phyloP scores from a whole-genome alignment of 768 basidiomycete genomes.

The Tremella fuciformis region DNA sequence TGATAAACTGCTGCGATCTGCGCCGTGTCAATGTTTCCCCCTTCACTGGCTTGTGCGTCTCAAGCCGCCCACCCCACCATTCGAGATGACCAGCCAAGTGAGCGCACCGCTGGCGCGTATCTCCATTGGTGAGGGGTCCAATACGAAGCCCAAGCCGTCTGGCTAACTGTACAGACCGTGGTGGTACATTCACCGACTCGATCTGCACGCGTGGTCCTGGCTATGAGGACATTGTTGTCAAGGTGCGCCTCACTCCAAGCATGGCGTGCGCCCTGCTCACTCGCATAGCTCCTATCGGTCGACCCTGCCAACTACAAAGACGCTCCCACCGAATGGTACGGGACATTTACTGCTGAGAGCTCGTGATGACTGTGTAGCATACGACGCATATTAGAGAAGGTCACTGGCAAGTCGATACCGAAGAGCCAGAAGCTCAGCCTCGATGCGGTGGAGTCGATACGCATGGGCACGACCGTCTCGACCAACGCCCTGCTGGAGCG shows the following conservation, averaged over 20 bases:
- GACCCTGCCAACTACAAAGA: slow-evolving; percentile 71
- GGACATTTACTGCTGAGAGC: no score
- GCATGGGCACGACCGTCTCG: slow-evolving; percentile 34
- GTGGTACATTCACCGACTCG: slow-evolving; percentile 49
- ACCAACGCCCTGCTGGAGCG: slow-evolving; percentile 94
- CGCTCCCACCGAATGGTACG: slow-evolving; percentile 26
- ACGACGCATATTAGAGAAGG: slow-evolving; percentile 73
- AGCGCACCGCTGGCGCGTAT: no score
- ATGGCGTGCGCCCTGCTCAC: background rate
- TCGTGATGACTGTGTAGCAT: no score
- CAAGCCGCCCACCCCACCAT: no score
- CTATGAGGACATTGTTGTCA: slow-evolving; percentile 5
- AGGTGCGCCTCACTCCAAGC: background rate
- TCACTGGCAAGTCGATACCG: slow-evolving; percentile 66
- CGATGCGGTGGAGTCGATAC: slow-evolving; percentile 56
- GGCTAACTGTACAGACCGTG: no score
- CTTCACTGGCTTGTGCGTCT: no score
- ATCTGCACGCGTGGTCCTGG: slow-evolving; percentile 17
- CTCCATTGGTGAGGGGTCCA: no score
- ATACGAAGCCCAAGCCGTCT: no score
- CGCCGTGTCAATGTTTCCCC: no score
- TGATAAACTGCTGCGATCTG: no score
- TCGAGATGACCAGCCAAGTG: no score
- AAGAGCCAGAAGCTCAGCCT: slow-evolving; percentile 67
- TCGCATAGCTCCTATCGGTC: slow-evolving; percentile 70